phyloP scores from a whole-genome alignment of 176 grass and related monocot genomes.

The Coix lacrymajobi region DNA sequence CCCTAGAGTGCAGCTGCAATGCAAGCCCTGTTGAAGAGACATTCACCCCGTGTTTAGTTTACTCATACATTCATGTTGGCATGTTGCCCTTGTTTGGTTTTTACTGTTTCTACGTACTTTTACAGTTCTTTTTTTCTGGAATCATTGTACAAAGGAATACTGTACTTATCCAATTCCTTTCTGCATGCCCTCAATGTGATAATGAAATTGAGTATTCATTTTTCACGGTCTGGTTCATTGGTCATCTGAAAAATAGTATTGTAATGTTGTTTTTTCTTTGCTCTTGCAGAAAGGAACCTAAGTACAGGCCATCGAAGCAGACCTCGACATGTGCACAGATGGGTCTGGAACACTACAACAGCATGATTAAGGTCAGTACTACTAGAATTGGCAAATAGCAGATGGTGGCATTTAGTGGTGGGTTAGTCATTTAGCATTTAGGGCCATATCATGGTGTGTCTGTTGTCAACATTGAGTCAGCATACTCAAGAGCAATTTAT shows the following conservation, averaged over 20 bases:
- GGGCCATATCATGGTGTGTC: neutral
- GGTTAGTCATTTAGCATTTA: neutral
- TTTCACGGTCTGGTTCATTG: neutral
- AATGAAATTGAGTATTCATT: neutral
- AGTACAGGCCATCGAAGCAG: neutral
- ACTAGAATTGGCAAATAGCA: neutral
- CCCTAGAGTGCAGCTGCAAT: neutral
- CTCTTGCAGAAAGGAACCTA: neutral
- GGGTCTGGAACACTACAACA: neutral
- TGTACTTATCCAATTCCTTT: neutral
- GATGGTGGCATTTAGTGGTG: neutral
- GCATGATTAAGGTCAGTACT: neutral
- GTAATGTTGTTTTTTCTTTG: neutral
- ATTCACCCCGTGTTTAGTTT: no score
- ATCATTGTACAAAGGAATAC: neutral
- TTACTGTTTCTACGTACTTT: neutral
- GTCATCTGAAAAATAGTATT: neutral
- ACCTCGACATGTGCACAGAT: neutral
- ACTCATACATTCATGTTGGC: no score
- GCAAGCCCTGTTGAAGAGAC: neutral
- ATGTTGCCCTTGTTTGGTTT: neutral
- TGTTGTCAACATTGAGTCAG: neutral
- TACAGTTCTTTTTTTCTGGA: neutral
- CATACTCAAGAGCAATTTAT: neutral
- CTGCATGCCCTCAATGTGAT: neutral